phyloP scores from a whole-genome alignment of 768 basidiomycete genomes.

The Dentipellis sp. region DNA sequence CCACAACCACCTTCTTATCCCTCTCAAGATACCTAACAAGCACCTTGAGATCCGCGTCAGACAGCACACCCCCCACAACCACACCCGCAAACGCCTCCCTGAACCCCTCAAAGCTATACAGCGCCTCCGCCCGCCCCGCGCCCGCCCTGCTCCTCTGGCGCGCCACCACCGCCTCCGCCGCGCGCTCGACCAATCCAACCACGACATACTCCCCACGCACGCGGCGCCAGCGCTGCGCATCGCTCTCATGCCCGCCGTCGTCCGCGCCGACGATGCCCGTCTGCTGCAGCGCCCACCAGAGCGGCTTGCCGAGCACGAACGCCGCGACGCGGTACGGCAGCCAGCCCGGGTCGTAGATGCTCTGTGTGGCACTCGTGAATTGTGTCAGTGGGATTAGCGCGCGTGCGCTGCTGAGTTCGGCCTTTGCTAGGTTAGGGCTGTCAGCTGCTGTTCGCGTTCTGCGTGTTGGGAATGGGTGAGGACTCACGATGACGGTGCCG shows the following conservation, averaged over 20 bases:
- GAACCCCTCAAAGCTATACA: constrained; percentile 59
- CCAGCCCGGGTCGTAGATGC: constrained; percentile 62
- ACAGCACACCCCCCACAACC: constrained; percentile 36
- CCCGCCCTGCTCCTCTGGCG: constrained; percentile 31
- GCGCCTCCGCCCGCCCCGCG: constrained; percentile 43
- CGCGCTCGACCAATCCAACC: constrained; percentile 51
- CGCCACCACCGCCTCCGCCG: constrained; percentile 47
- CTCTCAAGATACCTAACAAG: constrained; percentile 73
- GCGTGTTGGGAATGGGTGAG: not conserved
- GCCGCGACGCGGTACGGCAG: constrained; percentile 61
- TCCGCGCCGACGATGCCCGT: constrained; percentile 60
- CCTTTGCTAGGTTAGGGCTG: constrained; percentile 49
- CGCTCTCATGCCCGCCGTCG: constrained; percentile 33
- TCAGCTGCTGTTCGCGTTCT: constrained; percentile 2
- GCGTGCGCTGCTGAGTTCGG: constrained; percentile 45
- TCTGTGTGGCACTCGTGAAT: constrained; percentile 46
- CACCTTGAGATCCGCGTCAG: constrained; percentile 57
- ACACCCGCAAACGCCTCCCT: constrained; percentile 43
- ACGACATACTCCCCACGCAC: constrained; percentile 69
- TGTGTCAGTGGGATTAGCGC: constrained; percentile 38
- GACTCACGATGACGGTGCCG: constrained; percentile 65
- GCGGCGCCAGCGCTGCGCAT: constrained; percentile 39
- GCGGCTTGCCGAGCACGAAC: constrained; percentile 64
- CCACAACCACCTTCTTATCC: constrained; percentile 55
- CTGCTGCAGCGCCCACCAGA: constrained; percentile 84